These are phyloP conservation scores for Ceriops tagal DNA, from an alignment of 345 rosid species.

Conservation along the genomic window DNA sequence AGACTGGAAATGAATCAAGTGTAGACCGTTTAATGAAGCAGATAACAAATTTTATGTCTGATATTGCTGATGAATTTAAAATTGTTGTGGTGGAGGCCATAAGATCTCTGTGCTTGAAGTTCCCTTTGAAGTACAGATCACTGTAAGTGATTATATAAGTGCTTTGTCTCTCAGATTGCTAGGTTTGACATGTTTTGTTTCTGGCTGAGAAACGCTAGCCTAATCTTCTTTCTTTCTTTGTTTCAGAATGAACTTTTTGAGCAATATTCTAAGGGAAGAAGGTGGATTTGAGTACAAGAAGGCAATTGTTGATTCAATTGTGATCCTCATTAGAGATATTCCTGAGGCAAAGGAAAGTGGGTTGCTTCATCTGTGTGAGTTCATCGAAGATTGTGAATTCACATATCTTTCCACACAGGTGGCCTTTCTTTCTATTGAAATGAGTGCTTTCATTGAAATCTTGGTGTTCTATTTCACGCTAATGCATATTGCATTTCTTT, in stretches of 20 bases:
- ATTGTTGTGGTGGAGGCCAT: slow-evolving; percentile 99
- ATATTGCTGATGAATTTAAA: slow-evolving; percentile 97
- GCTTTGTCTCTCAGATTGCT: neutral
- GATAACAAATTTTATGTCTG: slow-evolving; percentile 96
- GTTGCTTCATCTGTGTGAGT: slow-evolving; percentile 95
- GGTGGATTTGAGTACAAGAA: slow-evolving; percentile 99
- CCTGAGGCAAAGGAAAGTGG: slow-evolving; percentile 99
- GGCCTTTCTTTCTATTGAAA: slow-evolving; percentile 9
- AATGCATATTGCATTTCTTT: neutral
- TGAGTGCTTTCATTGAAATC: neutral
- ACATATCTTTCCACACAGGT: slow-evolving; percentile 99
- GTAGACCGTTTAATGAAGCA: slow-evolving; percentile 99
- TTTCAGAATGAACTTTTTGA: slow-evolving; percentile 92
- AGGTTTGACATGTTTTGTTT: neutral
- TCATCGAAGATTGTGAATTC: slow-evolving; percentile 99
- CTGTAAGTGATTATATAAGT: slow-evolving; percentile 48
- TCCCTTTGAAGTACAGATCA: slow-evolving; percentile 93
- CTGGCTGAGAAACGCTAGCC: neutral
- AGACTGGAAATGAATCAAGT: slow-evolving; percentile 98
- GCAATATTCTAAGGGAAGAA: slow-evolving; percentile 99
- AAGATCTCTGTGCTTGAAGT: slow-evolving; percentile 92
- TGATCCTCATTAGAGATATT: slow-evolving; percentile 91
- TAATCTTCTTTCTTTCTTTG: slow-evolving; percentile 20
- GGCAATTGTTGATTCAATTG: slow-evolving; percentile 96
- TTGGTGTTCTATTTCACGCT: neutral